Evolutionary conservation across 108 stramenopile genomes (phyloP), one percentile per base, ranked within the genome.

Genomic region (Mayamaea pseudoterrestris): DNA sequence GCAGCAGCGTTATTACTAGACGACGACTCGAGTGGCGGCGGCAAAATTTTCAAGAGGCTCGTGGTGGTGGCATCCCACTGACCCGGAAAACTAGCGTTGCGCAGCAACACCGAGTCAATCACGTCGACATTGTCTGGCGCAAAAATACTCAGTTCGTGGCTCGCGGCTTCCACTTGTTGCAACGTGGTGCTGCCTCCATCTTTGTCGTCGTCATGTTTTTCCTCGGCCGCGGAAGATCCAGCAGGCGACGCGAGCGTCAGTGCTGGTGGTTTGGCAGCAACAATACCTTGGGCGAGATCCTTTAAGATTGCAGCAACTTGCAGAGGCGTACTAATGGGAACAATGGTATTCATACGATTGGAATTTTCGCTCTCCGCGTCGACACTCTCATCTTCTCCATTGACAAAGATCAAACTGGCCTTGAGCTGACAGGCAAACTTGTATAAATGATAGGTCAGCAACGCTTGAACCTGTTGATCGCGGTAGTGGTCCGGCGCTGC

Each of bases 21-120:
- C 3, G 40, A 18, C 7, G 20, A 13, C 14, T 23, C 53, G 17
- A 23, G 6, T 20, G 32, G 20, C 2, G 29, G 16, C 14, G 88
- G 83, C 31, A 90, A 47, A 22, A 83, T 83, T 42, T 56, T 62
- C 61, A 63, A 71, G 40, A 90, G 55, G 56, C 64, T 60, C 55
- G 83, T 79, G 41, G 65, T 82, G 39, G 34, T 41, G 17, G 89
- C 89, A 58, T 90, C 83, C 89, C 89, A 90, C 27, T 70, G 60
- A 31, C 89, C 89, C 3, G 83, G 76, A 53, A 74, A 83, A 14
- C 73, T 69, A 27, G 89, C 89, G 51, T 76, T 80, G 16, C 89
- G 72, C 52, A 85, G 54, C 41, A 69, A 55, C 0, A 80, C 78
- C 6, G 63, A 66, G 48, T 75, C 73, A 45, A 90, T 76, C 42